Evolutionary conservation across 192 early-diverging fungal species (phyloP).

Genomic region (Linnemannia elongata): DNA sequence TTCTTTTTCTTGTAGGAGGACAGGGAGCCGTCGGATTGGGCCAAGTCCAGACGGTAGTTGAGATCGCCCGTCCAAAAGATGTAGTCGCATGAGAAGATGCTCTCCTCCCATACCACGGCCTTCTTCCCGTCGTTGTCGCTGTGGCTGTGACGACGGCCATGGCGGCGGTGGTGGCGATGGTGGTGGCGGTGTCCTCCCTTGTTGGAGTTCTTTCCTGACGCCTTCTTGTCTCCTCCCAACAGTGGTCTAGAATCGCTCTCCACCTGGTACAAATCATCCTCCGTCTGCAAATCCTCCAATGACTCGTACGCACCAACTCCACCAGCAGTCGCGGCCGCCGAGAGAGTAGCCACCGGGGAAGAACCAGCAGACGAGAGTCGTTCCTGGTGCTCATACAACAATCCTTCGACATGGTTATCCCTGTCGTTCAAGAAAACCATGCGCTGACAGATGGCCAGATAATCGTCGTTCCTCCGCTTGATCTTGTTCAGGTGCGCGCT

Average conservation of each 20-base stretch:
- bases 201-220: constrained; percentile 1
- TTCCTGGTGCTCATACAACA: constrained; percentile 38
- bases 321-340: neutral
- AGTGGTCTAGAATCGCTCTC: constrained; percentile 41
- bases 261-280: constrained; percentile 32
- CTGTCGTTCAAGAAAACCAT: constrained; percentile 45
- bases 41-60: constrained; percentile 54
- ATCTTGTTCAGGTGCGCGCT: constrained; percentile 49
- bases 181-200: neutral
- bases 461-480: constrained; percentile 53
- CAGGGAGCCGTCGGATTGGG: constrained; percentile 37
- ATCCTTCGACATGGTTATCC: constrained; percentile 38
- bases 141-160: neutral
- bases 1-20: constrained; percentile 37
- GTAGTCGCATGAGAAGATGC: constrained; percentile 51
- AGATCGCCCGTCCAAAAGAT: constrained; percentile 57
- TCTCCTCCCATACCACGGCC: constrained; percentile 33
- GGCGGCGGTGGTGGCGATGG: neutral
- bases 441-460: constrained; percentile 35
- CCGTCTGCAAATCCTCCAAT: constrained; percentile 15
- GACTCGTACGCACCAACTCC: neutral
- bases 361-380: constrained; percentile 21
- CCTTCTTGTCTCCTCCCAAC: constrained; percentile 27
- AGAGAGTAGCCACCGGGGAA: neutral
- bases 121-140: neutral